Conservation (phyloP, 1,284 basidiomycete species). For the Lentinula novae-zelandiae region DNA sequence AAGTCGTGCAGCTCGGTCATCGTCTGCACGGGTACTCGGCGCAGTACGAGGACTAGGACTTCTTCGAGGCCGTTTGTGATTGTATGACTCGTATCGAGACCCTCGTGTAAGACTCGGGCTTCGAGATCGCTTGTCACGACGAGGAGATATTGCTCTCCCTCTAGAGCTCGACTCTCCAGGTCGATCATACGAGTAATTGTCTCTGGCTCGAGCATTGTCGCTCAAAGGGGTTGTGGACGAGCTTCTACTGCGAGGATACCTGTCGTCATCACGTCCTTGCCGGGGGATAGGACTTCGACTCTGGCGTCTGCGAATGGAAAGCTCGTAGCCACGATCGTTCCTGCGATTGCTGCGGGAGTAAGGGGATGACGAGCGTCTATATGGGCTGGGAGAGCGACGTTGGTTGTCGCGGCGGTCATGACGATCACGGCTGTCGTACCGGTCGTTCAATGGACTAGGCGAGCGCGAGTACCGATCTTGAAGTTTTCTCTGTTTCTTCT, state of each 20-base stretch:
- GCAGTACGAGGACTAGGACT: conserved; percentile 14
- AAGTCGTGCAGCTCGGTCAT: conserved; percentile 76
- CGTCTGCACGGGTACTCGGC: conserved; percentile 25
- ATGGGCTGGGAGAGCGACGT: neutral
- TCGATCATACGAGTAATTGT: conserved; percentile 2
- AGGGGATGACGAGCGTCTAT: conserved; percentile 7
- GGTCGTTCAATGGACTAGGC: neutral
- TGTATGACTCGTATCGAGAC: conserved; percentile 11
- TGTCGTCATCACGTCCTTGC: conserved; percentile 10
- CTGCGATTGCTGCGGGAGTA: conserved; percentile 4
- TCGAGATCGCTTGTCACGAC: conserved; percentile 21
- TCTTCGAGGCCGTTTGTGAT: conserved; percentile 45
- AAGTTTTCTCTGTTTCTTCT: conserved; percentile 24
- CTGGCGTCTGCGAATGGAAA: conserved; percentile 20
- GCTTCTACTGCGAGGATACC: neutral
- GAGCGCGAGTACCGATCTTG: conserved; percentile 16
- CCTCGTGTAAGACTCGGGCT: conserved; percentile 21
- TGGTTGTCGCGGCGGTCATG: neutral
- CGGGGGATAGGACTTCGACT: conserved; percentile 24
- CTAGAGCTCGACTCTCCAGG: conserved; percentile 16
- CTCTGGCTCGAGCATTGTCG: conserved; percentile 14
- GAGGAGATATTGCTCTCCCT: conserved; percentile 23
- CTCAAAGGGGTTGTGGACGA: conserved; percentile 3
- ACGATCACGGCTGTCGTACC: neutral
- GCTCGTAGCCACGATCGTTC: conserved; percentile 5